A percentile compares a stretch with the other conserved stretches of the same genome.
Conservation (phyloP, 768 basidiomycete species). For the Calocybe cyanea region DNA sequence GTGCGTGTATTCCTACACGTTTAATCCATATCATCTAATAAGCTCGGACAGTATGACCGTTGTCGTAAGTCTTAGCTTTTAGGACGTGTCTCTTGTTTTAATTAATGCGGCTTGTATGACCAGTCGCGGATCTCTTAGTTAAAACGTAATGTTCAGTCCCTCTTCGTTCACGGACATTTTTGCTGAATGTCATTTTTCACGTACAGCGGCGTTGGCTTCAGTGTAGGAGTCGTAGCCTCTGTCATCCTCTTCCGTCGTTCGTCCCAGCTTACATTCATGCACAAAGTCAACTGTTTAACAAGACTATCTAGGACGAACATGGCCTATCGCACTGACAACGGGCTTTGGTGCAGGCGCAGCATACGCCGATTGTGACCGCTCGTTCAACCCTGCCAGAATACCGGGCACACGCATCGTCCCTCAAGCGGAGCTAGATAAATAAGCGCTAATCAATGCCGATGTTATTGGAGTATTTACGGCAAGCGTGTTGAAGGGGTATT, state of each 20-base stretch:
- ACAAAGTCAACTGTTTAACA: neutral
- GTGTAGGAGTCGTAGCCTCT: conserved; percentile 83
- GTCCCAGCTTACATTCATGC: conserved; percentile 28
- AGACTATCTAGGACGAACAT: conserved; percentile 69
- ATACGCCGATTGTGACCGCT: conserved; percentile 89
- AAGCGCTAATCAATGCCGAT: neutral
- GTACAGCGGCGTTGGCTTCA: conserved; percentile 79
- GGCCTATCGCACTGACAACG: conserved; percentile 83
- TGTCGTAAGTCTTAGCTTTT: conserved; percentile 61
- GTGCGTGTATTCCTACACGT: conserved; percentile 33
- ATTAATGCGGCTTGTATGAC: conserved; percentile 7
- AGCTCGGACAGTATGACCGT: conserved; percentile 66
- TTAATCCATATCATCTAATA: conserved; percentile 12
- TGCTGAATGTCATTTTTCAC: neutral
- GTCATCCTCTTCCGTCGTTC: conserved; percentile 89
- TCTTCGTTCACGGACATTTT: no score
- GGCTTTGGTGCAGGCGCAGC: conserved; percentile 87
- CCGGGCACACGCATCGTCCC: conserved; percentile 77
- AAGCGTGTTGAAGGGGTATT: neutral
- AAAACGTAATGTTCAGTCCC: conserved; percentile 54
- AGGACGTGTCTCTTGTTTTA: neutral
- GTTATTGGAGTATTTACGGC: neutral
- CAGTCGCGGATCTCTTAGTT: conserved; percentile 79
- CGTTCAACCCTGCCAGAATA: conserved; percentile 88
- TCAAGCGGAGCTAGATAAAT: conserved; percentile 21